These are phyloP conservation scores for Agaricales sp. DNA, from an alignment of 1,284 basidiomycete genomes.

Conservation along the genomic window DNA sequence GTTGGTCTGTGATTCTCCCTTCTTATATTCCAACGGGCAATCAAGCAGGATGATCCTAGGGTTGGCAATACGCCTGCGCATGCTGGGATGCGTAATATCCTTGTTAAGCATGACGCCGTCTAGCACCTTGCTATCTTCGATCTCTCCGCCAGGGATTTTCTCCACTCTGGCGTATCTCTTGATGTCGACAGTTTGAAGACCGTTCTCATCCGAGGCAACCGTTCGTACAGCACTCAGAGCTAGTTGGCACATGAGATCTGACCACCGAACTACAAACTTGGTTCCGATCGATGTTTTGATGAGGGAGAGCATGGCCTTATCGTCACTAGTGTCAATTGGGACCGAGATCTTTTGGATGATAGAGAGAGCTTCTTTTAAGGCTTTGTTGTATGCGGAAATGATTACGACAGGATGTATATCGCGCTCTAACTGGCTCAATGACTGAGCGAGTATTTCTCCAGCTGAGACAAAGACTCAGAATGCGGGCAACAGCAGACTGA, in stretches of 20 bases:
- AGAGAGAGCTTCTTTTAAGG: slow-evolving; percentile 83
- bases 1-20: slow-evolving; percentile 97
- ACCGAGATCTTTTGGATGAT: slow-evolving; percentile 84
- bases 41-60: slow-evolving; percentile 89
- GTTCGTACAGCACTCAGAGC: slow-evolving; percentile 89
- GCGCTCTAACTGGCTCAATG: slow-evolving; percentile 85
- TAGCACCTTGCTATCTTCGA: slow-evolving; percentile 85
- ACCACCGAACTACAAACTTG: slow-evolving; percentile 95
- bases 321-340: slow-evolving; percentile 82
- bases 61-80: slow-evolving; percentile 87
- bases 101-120: slow-evolving; percentile 97
- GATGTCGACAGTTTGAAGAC: slow-evolving; percentile 87
- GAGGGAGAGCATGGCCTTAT: slow-evolving; percentile 89
- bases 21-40: slow-evolving; percentile 98
- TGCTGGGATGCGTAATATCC: slow-evolving; percentile 97
- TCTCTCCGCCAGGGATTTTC: slow-evolving; percentile 96
- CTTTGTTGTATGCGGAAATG: slow-evolving; percentile 96
- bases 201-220: slow-evolving; percentile 57
- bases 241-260: slow-evolving; percentile 93
- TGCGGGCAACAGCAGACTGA: background rate
- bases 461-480: slow-evolving; percentile 35
- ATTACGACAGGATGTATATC: slow-evolving; percentile 99
- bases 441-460: slow-evolving; percentile 97
- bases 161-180: slow-evolving; percentile 97
- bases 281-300: slow-evolving; percentile 99